Evolutionary conservation across 805 yeast genomes (phyloP).

Genomic region (Kuraishia ogatae): DNA sequence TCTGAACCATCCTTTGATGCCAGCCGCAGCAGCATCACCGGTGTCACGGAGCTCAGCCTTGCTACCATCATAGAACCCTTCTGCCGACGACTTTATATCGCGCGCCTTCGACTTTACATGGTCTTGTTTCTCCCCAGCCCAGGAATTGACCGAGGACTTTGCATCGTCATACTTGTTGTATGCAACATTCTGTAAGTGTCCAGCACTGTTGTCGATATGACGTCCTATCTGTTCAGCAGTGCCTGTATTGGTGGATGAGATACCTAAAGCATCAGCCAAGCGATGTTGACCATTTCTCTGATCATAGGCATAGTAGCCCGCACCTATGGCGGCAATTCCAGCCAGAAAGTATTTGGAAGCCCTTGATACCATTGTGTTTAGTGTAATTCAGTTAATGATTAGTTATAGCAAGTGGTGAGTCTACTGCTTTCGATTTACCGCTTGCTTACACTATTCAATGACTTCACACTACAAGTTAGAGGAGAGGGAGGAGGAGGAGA

Average conservation of each 20-base stretch:
- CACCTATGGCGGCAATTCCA: conserved; percentile 9
- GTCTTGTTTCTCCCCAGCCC: conserved; percentile 1
- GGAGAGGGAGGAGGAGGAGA: no score
- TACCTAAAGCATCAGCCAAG: background rate
- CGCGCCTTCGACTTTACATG: background rate
- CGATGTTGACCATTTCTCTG: conserved; percentile 1
- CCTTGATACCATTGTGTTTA: conserved; percentile 1
- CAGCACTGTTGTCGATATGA: conserved; percentile 1
- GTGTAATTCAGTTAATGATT: background rate
- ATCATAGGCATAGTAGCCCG: conserved; percentile 7
- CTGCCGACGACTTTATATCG: background rate
- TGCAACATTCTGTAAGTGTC: background rate
- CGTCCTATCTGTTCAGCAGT: conserved; percentile 1
- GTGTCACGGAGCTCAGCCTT: background rate
- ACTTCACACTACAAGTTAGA: no score
- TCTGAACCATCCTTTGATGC: conserved; percentile 9
- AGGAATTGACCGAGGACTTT: background rate
- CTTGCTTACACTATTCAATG: no score
- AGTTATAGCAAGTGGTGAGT: background rate
- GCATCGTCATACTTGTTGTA: conserved; percentile 2
- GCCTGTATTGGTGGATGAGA: background rate
- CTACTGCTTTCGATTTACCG: no score
- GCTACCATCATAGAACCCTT: conserved; percentile 2
- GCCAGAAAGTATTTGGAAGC: conserved; percentile 1
- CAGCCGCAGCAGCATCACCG: background rate